Conservation (phyloP, 768 basidiomycete genomes). For the Kwoniella mangroviensis region DNA sequence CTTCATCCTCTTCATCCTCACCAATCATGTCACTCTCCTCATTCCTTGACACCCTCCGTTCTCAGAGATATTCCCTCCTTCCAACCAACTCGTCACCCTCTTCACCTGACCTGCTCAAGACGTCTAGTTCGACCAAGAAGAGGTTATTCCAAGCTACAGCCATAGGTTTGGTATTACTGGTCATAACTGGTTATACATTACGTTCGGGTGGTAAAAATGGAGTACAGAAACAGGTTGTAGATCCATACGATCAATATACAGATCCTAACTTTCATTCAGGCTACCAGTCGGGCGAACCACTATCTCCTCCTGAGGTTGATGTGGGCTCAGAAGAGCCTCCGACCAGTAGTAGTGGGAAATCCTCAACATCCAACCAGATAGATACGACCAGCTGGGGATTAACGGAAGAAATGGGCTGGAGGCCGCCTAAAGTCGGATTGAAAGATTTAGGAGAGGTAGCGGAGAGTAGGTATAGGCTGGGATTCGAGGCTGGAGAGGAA, state of each 20-base stretch:
- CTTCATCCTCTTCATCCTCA: background rate
- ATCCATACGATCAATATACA: background rate
- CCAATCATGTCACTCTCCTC: slow-evolving; percentile 8
- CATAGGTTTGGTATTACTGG: slow-evolving; percentile 6
- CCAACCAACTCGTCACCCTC: slow-evolving; percentile 8
- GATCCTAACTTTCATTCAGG: background rate
- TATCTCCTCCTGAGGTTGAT: background rate
- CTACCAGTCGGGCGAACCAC: background rate
- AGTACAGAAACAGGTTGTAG: background rate
- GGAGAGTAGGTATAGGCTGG: slow-evolving; percentile 33
- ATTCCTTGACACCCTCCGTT: slow-evolving; percentile 18
- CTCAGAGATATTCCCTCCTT: slow-evolving; percentile 15
- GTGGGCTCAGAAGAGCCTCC: slow-evolving; percentile 3
- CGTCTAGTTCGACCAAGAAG: background rate
- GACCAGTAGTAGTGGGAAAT: background rate
- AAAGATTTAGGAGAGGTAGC: slow-evolving; percentile 35
- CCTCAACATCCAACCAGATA: background rate
- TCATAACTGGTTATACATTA: slow-evolving; percentile 3
- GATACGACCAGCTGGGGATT: slow-evolving; percentile 24
- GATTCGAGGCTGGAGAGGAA: slow-evolving; percentile 13
- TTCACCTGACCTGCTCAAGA: slow-evolving; percentile 3
- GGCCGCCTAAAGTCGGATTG: background rate
- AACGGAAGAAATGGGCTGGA: slow-evolving; percentile 40
- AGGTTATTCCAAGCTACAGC: slow-evolving; percentile 12
- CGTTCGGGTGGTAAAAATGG: background rate